Conservation (phyloP, 1,284 basidiomycete genomes). For the Schizophyllum commune region DNA sequence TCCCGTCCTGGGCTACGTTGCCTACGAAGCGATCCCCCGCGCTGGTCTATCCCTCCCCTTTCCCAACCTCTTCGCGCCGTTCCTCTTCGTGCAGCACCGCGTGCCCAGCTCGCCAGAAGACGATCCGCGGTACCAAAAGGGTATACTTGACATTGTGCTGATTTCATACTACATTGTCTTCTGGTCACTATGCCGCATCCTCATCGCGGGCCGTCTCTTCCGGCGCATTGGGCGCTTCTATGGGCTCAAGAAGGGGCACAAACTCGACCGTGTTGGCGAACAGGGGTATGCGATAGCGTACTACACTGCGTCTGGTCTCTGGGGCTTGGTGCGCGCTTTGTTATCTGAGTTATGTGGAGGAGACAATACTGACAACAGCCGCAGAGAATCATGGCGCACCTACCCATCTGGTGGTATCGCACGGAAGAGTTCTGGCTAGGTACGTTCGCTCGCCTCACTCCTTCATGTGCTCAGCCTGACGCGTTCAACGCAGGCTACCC, state of each 20-base stretch:
- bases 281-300: constrained; percentile 86
- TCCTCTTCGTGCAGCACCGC: constrained; percentile 74
- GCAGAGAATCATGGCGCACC: constrained; percentile 77
- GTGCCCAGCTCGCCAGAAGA: constrained; percentile 43
- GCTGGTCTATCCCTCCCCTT: constrained; percentile 32
- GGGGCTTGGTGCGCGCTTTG: constrained; percentile 61
- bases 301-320: constrained; percentile 60
- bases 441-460: constrained; percentile 20
- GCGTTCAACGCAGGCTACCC: too few relatives aligned
- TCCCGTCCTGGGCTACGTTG: constrained; percentile 63
- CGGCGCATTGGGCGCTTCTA: constrained; percentile 65
- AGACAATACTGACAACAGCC: constrained; percentile 1
- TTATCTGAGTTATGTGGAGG: not conserved
- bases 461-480: not conserved
- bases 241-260: constrained; percentile 59
- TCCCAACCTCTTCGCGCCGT: constrained; percentile 68
- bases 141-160: constrained; percentile 74
- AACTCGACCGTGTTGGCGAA: constrained; percentile 82
- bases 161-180: constrained; percentile 78
- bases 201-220: constrained; percentile 62
- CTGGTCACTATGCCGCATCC: constrained; percentile 86
- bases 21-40: constrained; percentile 51
- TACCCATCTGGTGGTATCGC: constrained; percentile 88
- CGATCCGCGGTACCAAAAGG: constrained; percentile 67
- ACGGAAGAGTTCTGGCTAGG: constrained; percentile 81